Evolutionary conservation across 805 yeast species (phyloP).

Genomic region (Saccharomycodes ludwigii): DNA sequence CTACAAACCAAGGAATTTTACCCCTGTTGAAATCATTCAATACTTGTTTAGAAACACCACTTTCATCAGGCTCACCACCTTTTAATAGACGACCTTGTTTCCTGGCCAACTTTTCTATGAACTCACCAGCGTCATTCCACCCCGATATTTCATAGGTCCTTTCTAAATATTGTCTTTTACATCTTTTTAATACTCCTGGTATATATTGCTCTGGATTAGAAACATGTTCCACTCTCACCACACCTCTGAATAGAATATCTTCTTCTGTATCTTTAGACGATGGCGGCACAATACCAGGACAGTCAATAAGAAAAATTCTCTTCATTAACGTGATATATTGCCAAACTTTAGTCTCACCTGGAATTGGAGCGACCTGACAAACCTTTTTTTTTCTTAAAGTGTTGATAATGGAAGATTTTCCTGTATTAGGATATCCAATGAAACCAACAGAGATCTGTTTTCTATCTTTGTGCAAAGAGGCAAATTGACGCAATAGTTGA

Average conservation of each 20-base stretch:
- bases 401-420: slow-evolving; percentile 91
- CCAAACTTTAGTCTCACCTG: slow-evolving; percentile 99
- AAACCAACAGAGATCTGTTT: slow-evolving; percentile 95
- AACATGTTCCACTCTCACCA: slow-evolving; percentile 97
- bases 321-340: slow-evolving; percentile 96
- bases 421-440: slow-evolving; percentile 97
- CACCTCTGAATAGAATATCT: slow-evolving; percentile 90
- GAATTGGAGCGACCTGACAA: slow-evolving; percentile 94
- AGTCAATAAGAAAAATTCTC: slow-evolving; percentile 86
- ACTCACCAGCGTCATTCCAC: slow-evolving; percentile 70
- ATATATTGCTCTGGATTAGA: slow-evolving; percentile 91
- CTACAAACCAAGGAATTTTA: slow-evolving; percentile 93
- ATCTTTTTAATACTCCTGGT: slow-evolving; percentile 72
- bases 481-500: slow-evolving; percentile 86
- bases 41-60: slow-evolving; percentile 81
- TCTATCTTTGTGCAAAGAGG: slow-evolving; percentile 81
- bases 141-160: slow-evolving; percentile 92
- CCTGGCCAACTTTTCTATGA: slow-evolving; percentile 81
- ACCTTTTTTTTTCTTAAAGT: slow-evolving; percentile 91
- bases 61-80: slow-evolving; percentile 97
- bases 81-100: slow-evolving; percentile 86
- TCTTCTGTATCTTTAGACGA: slow-evolving; percentile 79
- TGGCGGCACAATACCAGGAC: slow-evolving; percentile 99
- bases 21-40: slow-evolving; percentile 95
- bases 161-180: slow-evolving; percentile 82